Percentiles rank a stretch among this genome's conserved stretches.
Conservation (phyloP, 148 eudicot genomes). For the Vaccinium macrocarpon region DNA sequence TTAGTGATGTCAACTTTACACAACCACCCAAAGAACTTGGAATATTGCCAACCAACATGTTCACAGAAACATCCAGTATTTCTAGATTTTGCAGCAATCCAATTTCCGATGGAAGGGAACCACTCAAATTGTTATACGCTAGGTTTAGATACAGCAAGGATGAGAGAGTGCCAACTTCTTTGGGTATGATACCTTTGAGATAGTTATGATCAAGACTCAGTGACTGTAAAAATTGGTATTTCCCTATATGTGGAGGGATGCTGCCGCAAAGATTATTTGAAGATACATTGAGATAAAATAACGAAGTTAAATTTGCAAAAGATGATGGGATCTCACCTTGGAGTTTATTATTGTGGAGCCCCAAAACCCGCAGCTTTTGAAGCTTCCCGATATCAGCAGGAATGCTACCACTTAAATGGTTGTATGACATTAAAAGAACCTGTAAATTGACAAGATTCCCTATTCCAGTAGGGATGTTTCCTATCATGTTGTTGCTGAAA, state of each 20-base stretch:
- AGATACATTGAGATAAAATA: not conserved
- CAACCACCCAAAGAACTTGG: not conserved
- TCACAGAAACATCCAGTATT: not conserved
- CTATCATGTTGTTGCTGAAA: accelerated
- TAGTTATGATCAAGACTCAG: not conserved
- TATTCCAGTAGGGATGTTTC: not conserved
- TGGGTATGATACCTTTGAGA: not conserved
- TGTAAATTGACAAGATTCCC: not conserved
- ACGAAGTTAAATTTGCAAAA: not conserved
- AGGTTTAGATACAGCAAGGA: not conserved
- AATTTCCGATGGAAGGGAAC: not conserved
- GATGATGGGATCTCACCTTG: constrained; percentile 2
- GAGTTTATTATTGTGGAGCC: accelerated
- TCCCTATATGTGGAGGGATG: not conserved
- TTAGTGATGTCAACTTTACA: not conserved
- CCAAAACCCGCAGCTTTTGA: accelerated
- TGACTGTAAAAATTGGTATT: not conserved
- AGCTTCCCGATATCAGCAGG: not conserved
- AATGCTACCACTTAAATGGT: not conserved
- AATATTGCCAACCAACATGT: not conserved
- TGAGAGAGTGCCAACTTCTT: not conserved
- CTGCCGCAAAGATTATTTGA: not conserved
- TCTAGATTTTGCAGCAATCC: not conserved
- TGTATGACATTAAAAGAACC: accelerated
- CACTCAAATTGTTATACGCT: not conserved